These are phyloP conservation scores for Gnaphalium uliginosum DNA, from an alignment of 129 eudicot species.

Conservation along the genomic window DNA sequence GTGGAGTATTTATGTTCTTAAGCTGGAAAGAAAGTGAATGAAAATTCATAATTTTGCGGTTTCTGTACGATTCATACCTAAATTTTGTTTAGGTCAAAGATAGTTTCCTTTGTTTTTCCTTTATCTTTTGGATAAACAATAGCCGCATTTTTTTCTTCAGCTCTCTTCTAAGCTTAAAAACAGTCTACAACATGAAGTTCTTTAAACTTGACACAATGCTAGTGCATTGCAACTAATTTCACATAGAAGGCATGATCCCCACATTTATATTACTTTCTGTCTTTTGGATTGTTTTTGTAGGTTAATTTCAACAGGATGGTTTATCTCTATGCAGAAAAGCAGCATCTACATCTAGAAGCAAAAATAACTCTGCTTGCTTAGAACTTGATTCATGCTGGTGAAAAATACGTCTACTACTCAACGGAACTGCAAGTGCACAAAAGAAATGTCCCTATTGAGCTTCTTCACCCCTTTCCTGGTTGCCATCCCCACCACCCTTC, in stretches of 20 bases:
- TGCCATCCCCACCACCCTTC: not conserved
- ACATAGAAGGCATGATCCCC: not conserved
- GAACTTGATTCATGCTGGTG: slow-evolving; percentile 16
- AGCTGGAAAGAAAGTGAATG: not conserved
- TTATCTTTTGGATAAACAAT: not conserved
- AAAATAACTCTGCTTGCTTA: slow-evolving; percentile 6
- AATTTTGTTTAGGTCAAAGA: not conserved
- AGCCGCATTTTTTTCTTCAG: not conserved
- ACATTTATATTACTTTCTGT: not conserved
- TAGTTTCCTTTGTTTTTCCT: not conserved
- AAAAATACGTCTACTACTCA: slow-evolving; percentile 4
- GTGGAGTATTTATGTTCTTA: not conserved
- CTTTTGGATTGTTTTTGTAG: slow-evolving; percentile 6
- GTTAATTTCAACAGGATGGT: slow-evolving; percentile 17
- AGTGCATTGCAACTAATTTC: not conserved
- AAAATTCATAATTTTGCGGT: too few species aligned
- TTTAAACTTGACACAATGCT: not conserved
- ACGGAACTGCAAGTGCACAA: slow-evolving; percentile 16
- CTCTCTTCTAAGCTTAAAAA: too few species aligned
- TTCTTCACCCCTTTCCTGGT: not conserved
- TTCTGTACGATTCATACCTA: too few species aligned
- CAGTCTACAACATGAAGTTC: not conserved
- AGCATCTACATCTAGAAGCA: not conserved
- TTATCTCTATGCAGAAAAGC: slow-evolving; percentile 26
- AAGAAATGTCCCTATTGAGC: not conserved